Base-by-base conservation (phyloP, 306 rosid genomes). In the Amphicarpaea edgeworthii region DNA sequence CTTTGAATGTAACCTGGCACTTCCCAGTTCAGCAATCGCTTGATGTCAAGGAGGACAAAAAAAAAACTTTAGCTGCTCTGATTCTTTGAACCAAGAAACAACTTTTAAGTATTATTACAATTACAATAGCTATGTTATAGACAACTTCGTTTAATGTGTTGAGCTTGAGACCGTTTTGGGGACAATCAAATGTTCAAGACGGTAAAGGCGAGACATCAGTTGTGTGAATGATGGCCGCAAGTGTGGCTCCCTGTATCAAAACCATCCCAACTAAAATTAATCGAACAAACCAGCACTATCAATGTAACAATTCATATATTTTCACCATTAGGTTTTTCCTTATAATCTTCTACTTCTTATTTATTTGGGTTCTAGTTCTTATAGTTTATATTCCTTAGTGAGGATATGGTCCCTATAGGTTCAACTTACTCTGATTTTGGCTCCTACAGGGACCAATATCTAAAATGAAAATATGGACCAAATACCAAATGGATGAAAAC, bases 161-260 rank as follows among this genome's bases (percentile, higher is more conserved):
- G 90, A 84, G 73, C 72, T 55, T 12, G n/a, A n/a, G n/a, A n/a
- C n/a, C n/a, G 78, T 23, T 84, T 68, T 77, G 54, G 72, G 87
- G 82, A 80, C 87, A 82, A 83, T 55, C 76, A 88, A 84, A 54
- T 81, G 88, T 62, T 86, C 84, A 76, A 90, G 93, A 58, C 57
- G 82, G 71, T 86, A 86, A 72, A 92, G 86, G 40, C 88, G 96
- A 55, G 83, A 69, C 89, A 92, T 89, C 76, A 92, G 90, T 83
- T 93, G 90, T 20, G 97, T 59, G 86, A 96, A 96, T 21, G 99
- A 92, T 8, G 99, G 99, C 73, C 99, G 90, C 90, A 90, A 70
- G 58, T 96, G 92, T 54, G 98, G 88, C 68, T 96, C 98, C 87
- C 99, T 96, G 91, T 77, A 83, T 80, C 54, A 75, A 23, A 81